Evolutionary conservation across 176 grass and related monocot species (phyloP), one percentile per base, ranked within the genome.

Genomic region (Avena sativa): DNA sequence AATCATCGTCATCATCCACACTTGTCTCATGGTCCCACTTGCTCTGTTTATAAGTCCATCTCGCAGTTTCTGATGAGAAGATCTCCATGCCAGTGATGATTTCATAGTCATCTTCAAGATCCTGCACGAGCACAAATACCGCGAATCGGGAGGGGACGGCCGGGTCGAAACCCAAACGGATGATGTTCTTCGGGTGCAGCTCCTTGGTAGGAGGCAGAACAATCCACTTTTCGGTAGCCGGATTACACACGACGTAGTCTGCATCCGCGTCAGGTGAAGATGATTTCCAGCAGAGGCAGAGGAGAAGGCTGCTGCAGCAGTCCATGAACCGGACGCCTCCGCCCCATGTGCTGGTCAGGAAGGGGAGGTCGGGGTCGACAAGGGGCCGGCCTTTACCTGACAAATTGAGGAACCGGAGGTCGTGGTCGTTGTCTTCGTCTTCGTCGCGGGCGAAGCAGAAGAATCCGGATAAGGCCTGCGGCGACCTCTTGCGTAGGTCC

Each of bases 261-360:
- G 32, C 1, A 3, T 20, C 69, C 4, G 2, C 4, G 2, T 4
- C 32, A 16, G 3, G 8, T 8, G 69, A 46, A 1, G 38, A 21
- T 12, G 59, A 61, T 9, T 61, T 23, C 59, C 59, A 61, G 59
- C 9, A 61, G 3, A 23, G 0, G 59, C 59, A 61, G 59, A 61
- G 59, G 59, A 61, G 59, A 61, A 61, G 59, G n/a, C 59, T 61
- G 59, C n/a, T 23, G 59, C 59, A 61, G 59, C 59, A 60, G 57
- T 60, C 57, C 20, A 60, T 9, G 57, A 21, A 8, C 3, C 57
- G 20, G 57, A 60, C 57, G 12, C 20, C 57, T 60, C 20, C 16
- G 2, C 3, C 8, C 57, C 20, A 20, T 21, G 10, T 3, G 57
- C 7, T 20, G 8, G 19, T 2, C 57, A 60, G 20, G 57, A 60